Evolutionary conservation across 768 basidiomycete genomes (phyloP), one percentile per base, ranked within the genome.

Genomic region (Mycena polygramma): DNA sequence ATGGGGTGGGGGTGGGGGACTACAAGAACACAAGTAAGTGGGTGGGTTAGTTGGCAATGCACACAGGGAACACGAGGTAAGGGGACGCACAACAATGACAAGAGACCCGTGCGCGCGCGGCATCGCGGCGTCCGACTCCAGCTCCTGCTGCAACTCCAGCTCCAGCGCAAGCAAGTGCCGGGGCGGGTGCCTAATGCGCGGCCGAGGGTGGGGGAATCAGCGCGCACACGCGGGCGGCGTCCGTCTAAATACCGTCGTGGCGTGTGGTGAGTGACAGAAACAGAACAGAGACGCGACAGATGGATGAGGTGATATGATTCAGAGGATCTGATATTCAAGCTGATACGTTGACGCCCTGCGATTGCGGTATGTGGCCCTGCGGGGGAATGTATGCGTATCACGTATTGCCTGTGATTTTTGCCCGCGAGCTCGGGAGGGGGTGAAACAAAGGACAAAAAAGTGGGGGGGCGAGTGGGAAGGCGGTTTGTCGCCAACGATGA

Each of bases 221-320:
- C 51, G 13, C 13, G 24, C 24, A 19, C n/a, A 52, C 6, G 9
- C 4, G 13, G 22, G 26, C 13, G 48, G 20, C 48, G 17, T 30
- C 35, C 22, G 35, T 54, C 35, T 54, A 54, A 36, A 35, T 54
- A 36, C 35, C n/a, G n/a, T n/a, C 1, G 53, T 54, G 53, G 53
- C 53, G 53, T 36, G 30, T 14, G 30, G 22, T 13, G 13, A 39
- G 22, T 26, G 51, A 52, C 30, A 19, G 30, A 14, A 20, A 54
- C 35, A 22, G 20, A n/a, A 22, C 22, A 49, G 53, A 54, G 30
- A 54, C 30, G 53, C 19, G 53, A 19, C 15, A 36, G 53, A 54
- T 54, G 24, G 53, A 54, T 54, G 30, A 4, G 53, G 53, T 54
- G 53, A 54, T 54, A 54, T 54, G 53, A 36, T 36, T 36, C 36